phyloP scores from a whole-genome alignment of 2,329 filamentous ascomycete genomes.

The Penicillium sp. region DNA sequence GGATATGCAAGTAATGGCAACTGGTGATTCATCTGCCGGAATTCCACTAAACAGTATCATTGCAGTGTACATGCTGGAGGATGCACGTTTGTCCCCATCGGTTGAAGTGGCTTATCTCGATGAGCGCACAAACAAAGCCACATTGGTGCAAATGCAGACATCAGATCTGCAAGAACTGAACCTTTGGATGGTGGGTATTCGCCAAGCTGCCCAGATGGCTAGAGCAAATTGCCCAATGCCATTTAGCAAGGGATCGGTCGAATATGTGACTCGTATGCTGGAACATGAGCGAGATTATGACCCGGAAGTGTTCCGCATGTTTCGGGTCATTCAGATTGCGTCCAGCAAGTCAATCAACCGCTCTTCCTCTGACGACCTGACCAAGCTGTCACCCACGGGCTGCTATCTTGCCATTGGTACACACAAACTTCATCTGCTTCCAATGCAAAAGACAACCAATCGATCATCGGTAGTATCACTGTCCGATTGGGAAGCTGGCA shows the following conservation, averaged over 20 bases:
- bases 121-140: constrained; percentile 60
- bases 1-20: constrained; percentile 59
- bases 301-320: constrained; percentile 65
- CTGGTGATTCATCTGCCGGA: constrained; percentile 54
- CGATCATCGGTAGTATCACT: constrained; percentile 57
- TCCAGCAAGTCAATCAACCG: constrained; percentile 55
- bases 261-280: constrained; percentile 61
- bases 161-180: constrained; percentile 64
- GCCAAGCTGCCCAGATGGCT: constrained; percentile 58
- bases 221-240: constrained; percentile 52
- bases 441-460: constrained; percentile 58
- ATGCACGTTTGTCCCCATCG: constrained; percentile 64
- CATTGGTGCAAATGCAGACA: constrained; percentile 64
- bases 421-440: constrained; percentile 67
- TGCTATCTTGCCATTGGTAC: constrained; percentile 69
- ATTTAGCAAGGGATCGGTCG: constrained; percentile 60
- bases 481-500: constrained; percentile 50
- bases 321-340: constrained; percentile 66
- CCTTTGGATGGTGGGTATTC: constrained; percentile 63
- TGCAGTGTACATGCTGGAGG: constrained; percentile 65
- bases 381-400: constrained; percentile 63
- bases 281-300: constrained; percentile 69
- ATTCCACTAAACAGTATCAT: constrained; percentile 66
- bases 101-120: constrained; percentile 68
- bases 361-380: constrained; percentile 64